Conservation (phyloP, 495 filamentous ascomycete species). For the Xylaria castorea region DNA sequence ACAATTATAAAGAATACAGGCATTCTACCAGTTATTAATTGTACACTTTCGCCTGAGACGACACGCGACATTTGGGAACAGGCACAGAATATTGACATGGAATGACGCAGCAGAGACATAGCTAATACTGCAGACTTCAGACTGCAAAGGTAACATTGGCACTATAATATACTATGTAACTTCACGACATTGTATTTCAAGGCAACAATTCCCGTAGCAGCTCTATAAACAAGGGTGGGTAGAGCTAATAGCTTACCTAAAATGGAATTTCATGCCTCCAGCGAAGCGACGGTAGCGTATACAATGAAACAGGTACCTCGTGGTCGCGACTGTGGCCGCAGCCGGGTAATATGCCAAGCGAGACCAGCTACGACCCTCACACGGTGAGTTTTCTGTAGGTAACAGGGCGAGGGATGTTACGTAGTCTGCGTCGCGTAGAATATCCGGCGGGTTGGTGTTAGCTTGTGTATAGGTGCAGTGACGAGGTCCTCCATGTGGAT, state of each 20-base stretch:
- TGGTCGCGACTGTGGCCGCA: neutral
- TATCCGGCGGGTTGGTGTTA: neutral
- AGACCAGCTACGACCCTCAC: neutral
- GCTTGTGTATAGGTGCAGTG: neutral
- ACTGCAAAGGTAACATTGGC: too few species aligned
- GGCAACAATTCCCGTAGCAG: neutral
- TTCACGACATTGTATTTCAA: neutral
- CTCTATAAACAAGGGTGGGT: neutral
- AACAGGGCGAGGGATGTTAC: neutral
- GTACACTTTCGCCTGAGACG: too few species aligned
- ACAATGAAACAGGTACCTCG: neutral
- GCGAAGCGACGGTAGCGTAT: neutral
- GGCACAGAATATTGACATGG: too few species aligned
- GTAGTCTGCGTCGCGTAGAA: neutral
- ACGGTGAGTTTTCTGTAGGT: neutral
- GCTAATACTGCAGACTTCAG: too few species aligned
- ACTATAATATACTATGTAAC: too few species aligned
- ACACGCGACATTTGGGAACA: too few species aligned
- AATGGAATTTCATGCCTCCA: neutral
- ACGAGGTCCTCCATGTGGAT: neutral
- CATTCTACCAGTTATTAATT: too few species aligned
- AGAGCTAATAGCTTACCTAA: neutral
- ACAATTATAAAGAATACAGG: too few species aligned
- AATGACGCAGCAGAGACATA: too few species aligned
- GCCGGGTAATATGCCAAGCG: constrained; percentile 9